Evolutionary conservation across 2,329 filamentous ascomycete species (phyloP).

Genomic region (Sarocladium brachiariae): DNA sequence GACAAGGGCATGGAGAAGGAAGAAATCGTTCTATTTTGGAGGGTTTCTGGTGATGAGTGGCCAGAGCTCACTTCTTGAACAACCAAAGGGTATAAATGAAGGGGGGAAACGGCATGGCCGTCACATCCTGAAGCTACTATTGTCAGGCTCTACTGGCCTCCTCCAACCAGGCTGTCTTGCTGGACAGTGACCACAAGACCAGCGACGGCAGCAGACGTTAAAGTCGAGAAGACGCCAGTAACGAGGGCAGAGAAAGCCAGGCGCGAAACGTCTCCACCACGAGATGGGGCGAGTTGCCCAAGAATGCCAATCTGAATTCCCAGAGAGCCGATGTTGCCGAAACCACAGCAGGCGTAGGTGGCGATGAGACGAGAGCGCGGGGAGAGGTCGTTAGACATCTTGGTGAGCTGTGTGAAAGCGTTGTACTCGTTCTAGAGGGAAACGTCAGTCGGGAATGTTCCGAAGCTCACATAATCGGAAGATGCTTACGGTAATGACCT

Average conservation of each 20-base stretch:
- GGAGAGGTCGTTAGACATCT: conserved; percentile 54
- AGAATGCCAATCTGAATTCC: conserved; percentile 88
- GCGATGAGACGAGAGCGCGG: conserved; percentile 72
- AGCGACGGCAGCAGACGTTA: conserved; percentile 72
- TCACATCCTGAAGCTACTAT: neutral
- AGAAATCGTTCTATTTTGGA: neutral
- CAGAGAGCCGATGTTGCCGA: conserved; percentile 81
- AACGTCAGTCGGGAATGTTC: neutral
- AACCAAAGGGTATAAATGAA: too few species aligned
- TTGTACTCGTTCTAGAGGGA: conserved; percentile 63
- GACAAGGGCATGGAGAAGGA: too few species aligned
- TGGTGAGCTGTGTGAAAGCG: conserved; percentile 57
- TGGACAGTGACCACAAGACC: conserved; percentile 63
- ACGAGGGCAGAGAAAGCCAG: conserved; percentile 72
- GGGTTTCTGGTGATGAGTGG: neutral
- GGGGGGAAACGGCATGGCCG: too few species aligned
- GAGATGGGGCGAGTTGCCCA: conserved; percentile 68
- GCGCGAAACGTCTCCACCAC: conserved; percentile 66
- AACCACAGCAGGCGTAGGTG: conserved; percentile 77
- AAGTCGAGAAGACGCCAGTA: conserved; percentile 70
- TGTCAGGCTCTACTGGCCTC: neutral
- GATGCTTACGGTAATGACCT: conserved; percentile 62
- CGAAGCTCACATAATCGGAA: neutral
- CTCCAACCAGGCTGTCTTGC: conserved; percentile 14
- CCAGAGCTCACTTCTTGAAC: too few species aligned